Evolutionary conservation across 345 rosid species (phyloP).

Genomic region (Lenwebbia sp.): DNA sequence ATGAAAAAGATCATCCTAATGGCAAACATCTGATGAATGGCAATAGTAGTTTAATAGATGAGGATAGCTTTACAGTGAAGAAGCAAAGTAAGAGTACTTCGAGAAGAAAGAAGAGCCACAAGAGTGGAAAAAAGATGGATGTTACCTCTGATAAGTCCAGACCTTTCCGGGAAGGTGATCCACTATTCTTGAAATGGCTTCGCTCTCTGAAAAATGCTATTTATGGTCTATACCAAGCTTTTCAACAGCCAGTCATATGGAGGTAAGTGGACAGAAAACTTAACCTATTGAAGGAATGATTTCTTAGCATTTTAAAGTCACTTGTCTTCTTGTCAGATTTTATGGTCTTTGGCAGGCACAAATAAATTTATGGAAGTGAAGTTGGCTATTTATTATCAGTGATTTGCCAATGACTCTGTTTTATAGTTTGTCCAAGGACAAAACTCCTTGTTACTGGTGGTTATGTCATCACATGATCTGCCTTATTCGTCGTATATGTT

Average conservation of each 20-base stretch:
- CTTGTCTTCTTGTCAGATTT: not conserved
- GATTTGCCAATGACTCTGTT: not conserved
- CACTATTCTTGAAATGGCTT: conserved; percentile 34
- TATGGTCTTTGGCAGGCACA: not conserved
- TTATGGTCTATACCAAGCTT: conserved; percentile 47
- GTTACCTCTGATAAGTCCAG: conserved; percentile 13
- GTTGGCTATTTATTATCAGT: not conserved
- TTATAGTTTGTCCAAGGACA: not conserved
- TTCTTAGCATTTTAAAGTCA: not conserved
- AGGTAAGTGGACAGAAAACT: conserved; percentile 33
- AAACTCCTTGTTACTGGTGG: not conserved
- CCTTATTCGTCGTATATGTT: not conserved
- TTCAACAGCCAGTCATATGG: conserved; percentile 68
- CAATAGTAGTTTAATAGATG: conserved; percentile 14
- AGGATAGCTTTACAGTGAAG: conserved; percentile 18
- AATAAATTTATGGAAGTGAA: not conserved
- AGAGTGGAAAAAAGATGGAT: conserved; percentile 19
- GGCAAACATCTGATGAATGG: conserved; percentile 30
- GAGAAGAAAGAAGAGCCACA: conserved; percentile 69
- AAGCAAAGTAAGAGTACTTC: conserved; percentile 23
- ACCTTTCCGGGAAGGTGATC: conserved; percentile 17
- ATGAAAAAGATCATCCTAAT: conserved; percentile 11
- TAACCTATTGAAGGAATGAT: not conserved
- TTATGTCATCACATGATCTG: not conserved
- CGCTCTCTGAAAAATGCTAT: conserved; percentile 62